Conservation (phyloP, 257 asterid species). For the Anisodus tanguticus region DNA sequence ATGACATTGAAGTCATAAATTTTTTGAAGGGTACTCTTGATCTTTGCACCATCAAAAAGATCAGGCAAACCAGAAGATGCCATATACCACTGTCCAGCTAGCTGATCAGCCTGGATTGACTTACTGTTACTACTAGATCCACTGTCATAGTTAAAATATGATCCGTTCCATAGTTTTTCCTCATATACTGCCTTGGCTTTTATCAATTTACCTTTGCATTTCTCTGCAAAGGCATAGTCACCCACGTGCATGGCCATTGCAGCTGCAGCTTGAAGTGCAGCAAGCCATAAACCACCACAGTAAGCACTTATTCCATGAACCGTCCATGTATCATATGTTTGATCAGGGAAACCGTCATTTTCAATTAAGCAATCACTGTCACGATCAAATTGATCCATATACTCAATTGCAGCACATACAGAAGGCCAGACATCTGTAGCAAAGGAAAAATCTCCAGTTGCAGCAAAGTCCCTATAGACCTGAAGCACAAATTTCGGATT, state of each 20-base stretch:
- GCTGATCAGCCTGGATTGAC: conserved; percentile 94
- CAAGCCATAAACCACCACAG: conserved; percentile 97
- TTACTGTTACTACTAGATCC: conserved; percentile 93
- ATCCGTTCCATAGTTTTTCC: conserved; percentile 87
- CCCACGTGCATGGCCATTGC: conserved; percentile 91
- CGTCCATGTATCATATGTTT: conserved; percentile 95
- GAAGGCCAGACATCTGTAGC: conserved; percentile 95
- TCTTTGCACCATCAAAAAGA: conserved; percentile 71
- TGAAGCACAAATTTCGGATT: conserved; percentile 96
- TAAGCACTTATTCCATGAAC: conserved; percentile 95
- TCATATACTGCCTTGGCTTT: conserved; percentile 74
- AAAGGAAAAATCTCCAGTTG: conserved; percentile 82
- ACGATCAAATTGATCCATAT: conserved; percentile 96
- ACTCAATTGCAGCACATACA: conserved; percentile 91
- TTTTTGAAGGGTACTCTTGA: conserved; percentile 78
- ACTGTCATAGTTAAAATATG: conserved; percentile 89
- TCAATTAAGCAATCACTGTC: conserved; percentile 85
- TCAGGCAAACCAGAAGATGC: conserved; percentile 95
- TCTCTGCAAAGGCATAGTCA: conserved; percentile 76
- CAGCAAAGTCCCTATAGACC: conserved; percentile 90
- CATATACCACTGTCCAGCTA: conserved; percentile 96
- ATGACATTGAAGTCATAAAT: conserved; percentile 84
- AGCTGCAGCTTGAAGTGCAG: conserved; percentile 94
- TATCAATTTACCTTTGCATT: conserved; percentile 59
- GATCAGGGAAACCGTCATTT: conserved; percentile 97